Conservation (phyloP, 257 asterid species). For the Solanum infundibuliforme region DNA sequence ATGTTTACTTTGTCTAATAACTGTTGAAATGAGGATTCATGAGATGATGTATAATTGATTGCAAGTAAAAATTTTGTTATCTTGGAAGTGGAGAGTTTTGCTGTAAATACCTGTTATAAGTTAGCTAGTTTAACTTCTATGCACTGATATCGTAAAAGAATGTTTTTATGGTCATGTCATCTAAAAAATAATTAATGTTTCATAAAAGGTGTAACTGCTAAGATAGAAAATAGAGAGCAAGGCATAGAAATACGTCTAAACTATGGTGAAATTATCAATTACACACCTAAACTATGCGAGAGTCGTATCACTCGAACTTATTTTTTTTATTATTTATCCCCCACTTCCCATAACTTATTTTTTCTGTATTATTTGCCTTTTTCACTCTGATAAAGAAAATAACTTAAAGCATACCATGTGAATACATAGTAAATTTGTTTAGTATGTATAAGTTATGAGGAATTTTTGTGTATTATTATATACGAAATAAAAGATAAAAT, state of each 20-base stretch:
- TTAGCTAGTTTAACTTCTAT: background rate
- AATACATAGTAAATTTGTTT: background rate
- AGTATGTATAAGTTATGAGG: too few species aligned
- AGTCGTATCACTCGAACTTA: background rate
- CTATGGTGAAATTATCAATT: background rate
- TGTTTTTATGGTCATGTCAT: background rate
- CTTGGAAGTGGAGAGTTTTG: too few species aligned
- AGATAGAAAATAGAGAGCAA: background rate
- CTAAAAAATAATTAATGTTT: background rate
- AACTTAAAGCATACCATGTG: background rate
- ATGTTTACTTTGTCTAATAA: background rate
- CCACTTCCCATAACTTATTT: background rate
- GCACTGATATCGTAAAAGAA: too few species aligned
- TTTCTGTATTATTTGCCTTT: background rate
- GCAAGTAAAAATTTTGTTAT: background rate
- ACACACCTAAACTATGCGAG: too few species aligned
- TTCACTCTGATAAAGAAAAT: background rate
- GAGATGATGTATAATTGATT: background rate
- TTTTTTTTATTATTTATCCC: background rate
- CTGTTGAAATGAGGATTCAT: background rate
- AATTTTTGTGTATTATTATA: background rate
- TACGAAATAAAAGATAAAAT: too few species aligned
- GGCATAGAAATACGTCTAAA: background rate
- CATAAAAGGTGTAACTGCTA: background rate
- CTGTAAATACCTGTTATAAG: background rate